Evolutionary conservation across 2,329 filamentous ascomycete genomes (phyloP).

Genomic region (Claviceps monticola): DNA sequence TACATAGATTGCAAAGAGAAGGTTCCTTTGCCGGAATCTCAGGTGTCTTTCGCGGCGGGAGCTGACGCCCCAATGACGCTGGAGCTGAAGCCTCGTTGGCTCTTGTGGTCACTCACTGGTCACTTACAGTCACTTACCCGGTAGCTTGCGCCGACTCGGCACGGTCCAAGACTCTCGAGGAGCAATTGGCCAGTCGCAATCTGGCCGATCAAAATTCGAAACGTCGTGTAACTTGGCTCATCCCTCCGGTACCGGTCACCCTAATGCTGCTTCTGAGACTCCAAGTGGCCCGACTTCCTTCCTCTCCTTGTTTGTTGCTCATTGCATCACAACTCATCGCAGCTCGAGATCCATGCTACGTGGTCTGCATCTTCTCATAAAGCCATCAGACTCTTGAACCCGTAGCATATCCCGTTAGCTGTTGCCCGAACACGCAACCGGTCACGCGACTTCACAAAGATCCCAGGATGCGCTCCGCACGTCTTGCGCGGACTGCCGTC

Average conservation of each 20-base stretch:
- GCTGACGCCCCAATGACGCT: not conserved
- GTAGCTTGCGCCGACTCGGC: not conserved
- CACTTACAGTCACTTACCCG: not conserved
- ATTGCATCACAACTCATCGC: not conserved
- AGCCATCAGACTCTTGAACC: not conserved
- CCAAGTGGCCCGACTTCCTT: not conserved
- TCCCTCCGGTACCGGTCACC: constrained; percentile 6
- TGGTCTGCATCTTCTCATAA: not conserved
- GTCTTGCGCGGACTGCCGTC: constrained; percentile 19
- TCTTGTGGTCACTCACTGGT: not conserved
- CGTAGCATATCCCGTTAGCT: not conserved
- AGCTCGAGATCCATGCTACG: not conserved
- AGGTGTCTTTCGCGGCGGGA: too few relatives aligned
- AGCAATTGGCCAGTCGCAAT: not conserved
- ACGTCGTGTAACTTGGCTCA: not conserved
- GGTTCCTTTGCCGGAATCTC: too few relatives aligned
- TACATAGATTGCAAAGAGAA: not conserved
- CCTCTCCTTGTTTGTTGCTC: not conserved
- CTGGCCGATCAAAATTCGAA: not conserved
- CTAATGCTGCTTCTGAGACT: too few relatives aligned
- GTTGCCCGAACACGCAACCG: not conserved
- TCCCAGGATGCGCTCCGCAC: constrained; percentile 17
- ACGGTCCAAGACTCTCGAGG: not conserved
- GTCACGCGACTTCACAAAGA: not conserved
- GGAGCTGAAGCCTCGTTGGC: not conserved